Base-by-base conservation (phyloP, 768 basidiomycete genomes). In the Tricholoma terreum region DNA sequence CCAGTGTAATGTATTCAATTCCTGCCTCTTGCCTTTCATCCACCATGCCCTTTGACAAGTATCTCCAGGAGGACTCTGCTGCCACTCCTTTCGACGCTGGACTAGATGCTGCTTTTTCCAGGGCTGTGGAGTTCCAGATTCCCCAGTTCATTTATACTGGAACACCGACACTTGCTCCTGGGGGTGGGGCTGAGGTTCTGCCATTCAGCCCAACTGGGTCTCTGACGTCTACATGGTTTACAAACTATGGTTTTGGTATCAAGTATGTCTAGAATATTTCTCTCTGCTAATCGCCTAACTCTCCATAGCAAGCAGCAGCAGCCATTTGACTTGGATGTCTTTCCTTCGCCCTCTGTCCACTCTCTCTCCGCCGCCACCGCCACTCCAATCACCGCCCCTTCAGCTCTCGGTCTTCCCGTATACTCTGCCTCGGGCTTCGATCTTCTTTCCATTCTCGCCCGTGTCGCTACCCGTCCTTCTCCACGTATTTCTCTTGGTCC, bases 381-480 rank as follows among this genome's bases (percentile, higher is more conserved):
- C 35, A 35, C 17, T 8, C 6, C 46, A 6, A 12, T 69, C 54
- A 38, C 62, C 52, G 54, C 65, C 1, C 69, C 79, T 21, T 69
- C 79, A 4, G 51, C 75, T 2, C 62, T 72, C 12, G 70, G 73
- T 8, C 69, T 80, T 19, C 85, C 88, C 2, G 78, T 98, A 2
- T 99, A 99, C 74, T 94, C 93, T 1, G 77, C 86, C 1, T 89
- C 92, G 0, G 97, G 96, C 2, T 97, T 97, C 61, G 96, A 98
- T 69, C 78, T 95, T 50, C 76, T 98, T 46, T 84, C 87, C 27
- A 79, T 97, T 43, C 80, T 98, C 24, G 80, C 89, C 9, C 81
- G 92, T 7, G 87, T 98, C 7, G 86, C 82, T 6, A 81, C 77
- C 14, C 82, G 95, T 6, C 84, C 84, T 0, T 81, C 88, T 63